Conservation (phyloP, 345 rosid genomes). For the Syzygium grande region DNA sequence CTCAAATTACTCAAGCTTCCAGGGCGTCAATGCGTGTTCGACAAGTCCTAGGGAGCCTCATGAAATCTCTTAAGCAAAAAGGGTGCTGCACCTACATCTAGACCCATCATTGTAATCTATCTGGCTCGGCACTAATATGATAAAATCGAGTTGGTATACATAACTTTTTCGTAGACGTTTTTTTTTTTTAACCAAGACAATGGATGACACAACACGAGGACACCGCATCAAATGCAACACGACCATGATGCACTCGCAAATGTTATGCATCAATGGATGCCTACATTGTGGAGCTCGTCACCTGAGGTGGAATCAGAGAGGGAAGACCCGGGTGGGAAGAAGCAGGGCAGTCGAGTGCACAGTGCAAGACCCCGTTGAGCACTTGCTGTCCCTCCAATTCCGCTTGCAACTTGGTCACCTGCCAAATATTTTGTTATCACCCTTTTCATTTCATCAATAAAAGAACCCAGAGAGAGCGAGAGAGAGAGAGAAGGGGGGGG, state of each 20-base stretch:
- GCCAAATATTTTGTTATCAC: background rate
- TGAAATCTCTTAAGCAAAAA: background rate
- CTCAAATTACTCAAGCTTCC: too few species aligned
- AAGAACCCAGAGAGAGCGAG: background rate
- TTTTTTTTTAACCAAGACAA: background rate
- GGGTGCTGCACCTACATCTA: background rate
- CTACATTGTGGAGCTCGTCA: slow-evolving; percentile 1
- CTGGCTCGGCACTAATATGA: background rate
- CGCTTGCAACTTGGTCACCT: slow-evolving; percentile 60
- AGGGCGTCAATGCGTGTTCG: background rate
- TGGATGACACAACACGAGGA: background rate
- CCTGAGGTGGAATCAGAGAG: slow-evolving; percentile 66
- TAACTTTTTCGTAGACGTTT: background rate
- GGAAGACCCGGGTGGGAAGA: slow-evolving; percentile 40
- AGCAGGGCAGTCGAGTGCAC: slow-evolving; percentile 44
- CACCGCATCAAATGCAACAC: background rate
- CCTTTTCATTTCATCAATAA: background rate
- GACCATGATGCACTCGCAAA: background rate
- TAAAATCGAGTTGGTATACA: background rate
- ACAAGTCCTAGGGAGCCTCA: background rate
- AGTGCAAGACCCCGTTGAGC: slow-evolving; percentile 36
- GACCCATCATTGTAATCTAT: background rate
- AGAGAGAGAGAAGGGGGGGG: too few species aligned
- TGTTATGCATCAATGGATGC: background rate
- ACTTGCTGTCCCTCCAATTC: slow-evolving; percentile 54